Base-by-base conservation (phyloP, 148 eudicot species). In the Diospyros kaki region DNA sequence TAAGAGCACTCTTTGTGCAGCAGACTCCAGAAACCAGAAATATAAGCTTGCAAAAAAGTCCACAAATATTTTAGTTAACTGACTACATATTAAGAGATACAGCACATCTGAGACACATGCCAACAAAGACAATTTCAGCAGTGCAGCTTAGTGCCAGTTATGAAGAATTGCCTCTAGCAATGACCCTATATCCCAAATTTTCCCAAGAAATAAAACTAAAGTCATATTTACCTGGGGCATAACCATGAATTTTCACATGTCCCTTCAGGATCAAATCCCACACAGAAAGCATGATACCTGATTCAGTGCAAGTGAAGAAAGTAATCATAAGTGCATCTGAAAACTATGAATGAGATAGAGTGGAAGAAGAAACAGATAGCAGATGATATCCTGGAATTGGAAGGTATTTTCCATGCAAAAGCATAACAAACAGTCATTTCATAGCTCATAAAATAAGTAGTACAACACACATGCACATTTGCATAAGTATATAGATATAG, bases 241-340 rank as follows among this genome's bases (percentile, higher is more conserved):
- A 90, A 63, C 98, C 98, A 94, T 71, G 94, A 84, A 80, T 87
- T 84, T 69, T 90, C 93, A 80, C 86, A 85, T 42, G 91, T 76
- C 73, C 86, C 89, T 78, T 94, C 96, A 68, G 94, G 76, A 83
- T 94, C 98, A 84, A 94, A 94, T 77, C 90, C 96, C 74, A 94
- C 98, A 88, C 98, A 94, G 75, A 84, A 87, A 61, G 98, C 96
- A 83, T 94, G 98, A 84, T 90, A 92, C 98, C 98, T 94, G 85
- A 78, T 86, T 62, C 54, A 56, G 85, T 53, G 69, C 15, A 76
- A 74, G 50, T 17, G 62, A 82, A 79, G 39, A 79, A 74, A 82
- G 79, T 51, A 53, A 58, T 67, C 58, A 73, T 28, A 44, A 73
- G 64, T 28, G 0, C 51, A 77, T 17, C 38, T 13, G 7, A 28